A percentile compares a stretch with the other conserved stretches of the same genome.
These are phyloP conservation scores for Alternaria novae-zelandiae DNA, from an alignment of 2,329 filamentous ascomycete species.

Conservation along the genomic window DNA sequence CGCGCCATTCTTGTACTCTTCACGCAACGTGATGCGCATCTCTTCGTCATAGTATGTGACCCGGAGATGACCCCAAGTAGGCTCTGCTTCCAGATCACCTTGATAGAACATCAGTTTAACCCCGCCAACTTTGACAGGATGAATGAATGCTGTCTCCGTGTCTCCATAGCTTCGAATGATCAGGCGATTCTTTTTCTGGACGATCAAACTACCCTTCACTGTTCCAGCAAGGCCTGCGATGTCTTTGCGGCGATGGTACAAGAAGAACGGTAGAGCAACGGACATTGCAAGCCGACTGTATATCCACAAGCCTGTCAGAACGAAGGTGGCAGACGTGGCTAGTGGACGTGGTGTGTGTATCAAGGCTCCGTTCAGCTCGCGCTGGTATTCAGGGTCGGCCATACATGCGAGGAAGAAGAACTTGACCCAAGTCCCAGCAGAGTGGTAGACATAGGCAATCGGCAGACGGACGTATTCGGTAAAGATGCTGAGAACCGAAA, in stretches of 20 bases:
- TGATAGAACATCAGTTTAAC: conserved; percentile 47
- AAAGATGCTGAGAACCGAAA: conserved; percentile 31
- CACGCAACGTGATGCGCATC: conserved; percentile 53
- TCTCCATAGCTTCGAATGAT: conserved; percentile 58
- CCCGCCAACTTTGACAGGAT: conserved; percentile 43
- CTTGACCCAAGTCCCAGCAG: conserved; percentile 53
- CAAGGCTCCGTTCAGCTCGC: conserved; percentile 57
- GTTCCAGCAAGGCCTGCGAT: conserved; percentile 56
- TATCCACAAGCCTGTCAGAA: conserved; percentile 57
- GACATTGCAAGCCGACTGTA: conserved; percentile 56
- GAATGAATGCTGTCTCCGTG: conserved; percentile 59
- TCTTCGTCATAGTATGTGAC: conserved; percentile 58
- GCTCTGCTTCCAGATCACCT: conserved; percentile 53
- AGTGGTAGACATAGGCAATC: conserved; percentile 52
- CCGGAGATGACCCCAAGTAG: conserved; percentile 51
- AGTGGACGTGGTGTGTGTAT: conserved; percentile 43
- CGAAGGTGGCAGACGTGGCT: conserved; percentile 48
- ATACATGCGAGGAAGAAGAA: conserved; percentile 59
- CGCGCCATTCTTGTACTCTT: conserved; percentile 54
- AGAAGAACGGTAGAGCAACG: conserved; percentile 54
- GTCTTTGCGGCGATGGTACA: conserved; percentile 58
- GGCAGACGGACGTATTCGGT: conserved; percentile 41
- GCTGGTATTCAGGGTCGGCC: conserved; percentile 60
- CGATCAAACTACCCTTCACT: conserved; percentile 57
- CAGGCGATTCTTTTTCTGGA: conserved; percentile 55